Evolutionary conservation across 2,329 filamentous ascomycete species (phyloP), one percentile per base, ranked within the genome.

Genomic region (Harringtonia aguacate): DNA sequence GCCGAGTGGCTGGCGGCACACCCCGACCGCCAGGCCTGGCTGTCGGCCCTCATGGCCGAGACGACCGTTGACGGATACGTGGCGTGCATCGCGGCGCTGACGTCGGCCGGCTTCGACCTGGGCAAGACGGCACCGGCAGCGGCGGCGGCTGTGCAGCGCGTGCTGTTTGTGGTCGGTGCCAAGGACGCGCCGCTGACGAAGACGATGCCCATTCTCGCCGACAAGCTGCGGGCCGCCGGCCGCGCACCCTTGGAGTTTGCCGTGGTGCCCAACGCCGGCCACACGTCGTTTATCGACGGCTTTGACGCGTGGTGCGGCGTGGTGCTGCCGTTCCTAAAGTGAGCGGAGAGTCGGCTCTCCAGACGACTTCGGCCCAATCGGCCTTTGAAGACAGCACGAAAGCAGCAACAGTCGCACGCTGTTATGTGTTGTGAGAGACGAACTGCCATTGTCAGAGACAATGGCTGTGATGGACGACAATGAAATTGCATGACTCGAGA

Each of bases 1-100:
- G 46, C 60, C n/a, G 63, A 63, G 34, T 68, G 62, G 63, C 50
- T 69, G 6, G 48, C 47, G 15, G 47, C 61, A 0, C 44, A 57
- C 30, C 43, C 67, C 5, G 50, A 49, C n/a, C 48, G 41, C 29
- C 31, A 31, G 3, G 40, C 40, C 24, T 39, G 39, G 41, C 43
- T 52, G 15, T 15, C 21, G 3, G 15, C 14, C 9, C 38, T 61
- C 36, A 69, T 69, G 66, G 48, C 52, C 4, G 52, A 53, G 12
- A 66, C 64, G 0, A 63, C 52, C 3, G 31, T 67, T 4, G 63
- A 65, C 21, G 66, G 67, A 3, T 67, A 63, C 37, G 63, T 64
- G 47, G 56, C 64, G 4, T 69, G 65, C 39, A 64, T 61, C 20
- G 53, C 60, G 9, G 66, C 66, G 7, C 55, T 69, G 17, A 46